Base-by-base conservation (phyloP, 257 asterid species). In the Plantago major region DNA sequence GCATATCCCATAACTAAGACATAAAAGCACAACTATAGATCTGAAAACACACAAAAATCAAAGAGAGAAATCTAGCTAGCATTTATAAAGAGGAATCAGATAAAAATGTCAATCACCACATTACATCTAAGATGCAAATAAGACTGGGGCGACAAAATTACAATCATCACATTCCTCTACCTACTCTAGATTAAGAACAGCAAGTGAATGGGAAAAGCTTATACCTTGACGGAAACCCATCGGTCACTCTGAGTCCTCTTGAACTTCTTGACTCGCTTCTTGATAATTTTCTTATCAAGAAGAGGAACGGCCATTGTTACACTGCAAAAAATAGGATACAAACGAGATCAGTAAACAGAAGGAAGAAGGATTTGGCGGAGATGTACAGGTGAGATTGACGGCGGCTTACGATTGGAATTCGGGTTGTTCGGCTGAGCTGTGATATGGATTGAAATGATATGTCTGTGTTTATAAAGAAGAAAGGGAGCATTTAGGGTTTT, bases 71-170 rank as follows among this genome's bases (percentile, higher is more conserved):
- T 8, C 22, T 15, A 40, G 13, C 10, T 30, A 63, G 16, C 11
- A 1, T 30, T 3, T 1, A 33, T 33, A 14, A 3, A 16, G 46
- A 63, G 66, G 73, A 63, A 75, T 79, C 84, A 70, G 84, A 72
- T 50, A 44, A 17, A 56, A 48, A 30, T 62, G 77, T 75, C 81
- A 73, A 79, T 79, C 81, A 75, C 81, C 84, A 79, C 73, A 26
- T 73, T 79, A 42, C 81, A 79, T 59, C 81, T 11, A 62, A 28
- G 71, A 71, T 63, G 76, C 80, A 79, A 38, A 65, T 73, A 79
- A 76, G 82, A 15, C 85, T 79, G 85, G 85, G 82, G 80, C 85
- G 78, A 79, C 85, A 79, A 66, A 69, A 65, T 11, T 46, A 11
- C 26, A 33, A 67, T 74, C 80, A 74, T 76, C 85, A 76, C 55